phyloP scores from a whole-genome alignment of 2,329 filamentous ascomycete species.

The Calonectria hongkongensis region DNA sequence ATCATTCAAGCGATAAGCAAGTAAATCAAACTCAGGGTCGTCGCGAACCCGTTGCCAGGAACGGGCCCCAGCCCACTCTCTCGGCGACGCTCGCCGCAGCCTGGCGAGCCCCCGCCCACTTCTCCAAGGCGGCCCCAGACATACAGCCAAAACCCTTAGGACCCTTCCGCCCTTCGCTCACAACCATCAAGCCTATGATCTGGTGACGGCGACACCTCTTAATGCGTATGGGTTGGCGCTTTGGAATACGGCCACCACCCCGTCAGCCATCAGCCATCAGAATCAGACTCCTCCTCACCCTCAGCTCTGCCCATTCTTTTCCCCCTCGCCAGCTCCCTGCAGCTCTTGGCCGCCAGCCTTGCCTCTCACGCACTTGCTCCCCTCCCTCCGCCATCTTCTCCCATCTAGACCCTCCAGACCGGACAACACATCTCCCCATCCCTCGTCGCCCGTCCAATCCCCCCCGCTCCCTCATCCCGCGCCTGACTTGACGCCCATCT shows the following conservation, averaged over 20 bases:
- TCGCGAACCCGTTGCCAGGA: constrained; percentile 20
- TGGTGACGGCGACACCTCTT: too few species aligned
- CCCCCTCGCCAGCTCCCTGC: not conserved
- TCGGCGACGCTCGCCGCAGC: constrained; percentile 29
- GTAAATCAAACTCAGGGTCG: constrained; percentile 23
- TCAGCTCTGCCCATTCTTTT: constrained; percentile 13
- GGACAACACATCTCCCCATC: constrained; percentile 22
- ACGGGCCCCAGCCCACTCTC: constrained; percentile 13
- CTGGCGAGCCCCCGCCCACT: constrained; percentile 15
- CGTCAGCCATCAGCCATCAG: constrained; percentile 23
- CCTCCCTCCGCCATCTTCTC: constrained; percentile 1
- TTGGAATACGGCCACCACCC: not conserved
- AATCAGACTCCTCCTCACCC: constrained; percentile 6
- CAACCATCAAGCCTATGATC: not conserved
- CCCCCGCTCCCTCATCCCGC: constrained; percentile 15
- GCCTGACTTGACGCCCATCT: constrained; percentile 30
- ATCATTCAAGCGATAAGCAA: constrained; percentile 12
- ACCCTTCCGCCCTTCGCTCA: not conserved
- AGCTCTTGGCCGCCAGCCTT: constrained; percentile 15
- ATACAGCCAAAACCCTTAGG: not conserved
- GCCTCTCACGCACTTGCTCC: constrained; percentile 2
- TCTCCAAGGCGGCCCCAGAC: not conserved
- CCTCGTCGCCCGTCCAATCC: constrained; percentile 18
- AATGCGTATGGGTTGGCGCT: too few species aligned
- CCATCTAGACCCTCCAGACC: constrained; percentile 15